Evolutionary conservation across 805 yeast genomes (phyloP), one percentile per base, ranked within the genome.

Genomic region (Saccharomycodes ludwigii): DNA sequence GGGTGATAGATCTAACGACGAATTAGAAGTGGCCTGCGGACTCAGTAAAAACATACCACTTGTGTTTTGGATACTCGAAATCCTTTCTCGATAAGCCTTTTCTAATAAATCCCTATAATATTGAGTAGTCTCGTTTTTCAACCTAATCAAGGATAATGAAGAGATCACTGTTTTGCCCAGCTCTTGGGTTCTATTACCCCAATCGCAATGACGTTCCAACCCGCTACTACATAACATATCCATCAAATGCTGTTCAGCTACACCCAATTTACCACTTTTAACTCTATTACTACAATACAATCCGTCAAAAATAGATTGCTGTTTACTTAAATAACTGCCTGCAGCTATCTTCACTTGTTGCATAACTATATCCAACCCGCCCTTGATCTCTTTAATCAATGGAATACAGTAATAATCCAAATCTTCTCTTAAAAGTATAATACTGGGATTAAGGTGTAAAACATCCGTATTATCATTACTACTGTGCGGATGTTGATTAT

Each of bases 201-300:
- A 91, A 11, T 54, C 44, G 19, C 80, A 83, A 14, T 63, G 62
- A 9, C 67, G 56, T 3, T 61, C 54, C 41, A 85, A 82, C 1
- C 98, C 98, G 0, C 94, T 77, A 0, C 88, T 67, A 46, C 95
- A 85, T 33, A 91, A 66, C 98, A 91, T 91, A 40, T 85, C 96
- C 59, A 83, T 69, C 28, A 91, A 65, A 54, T 88, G 97, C 54
- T 81, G 88, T 54, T 91, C 98, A 1, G 98, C 97, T 11, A 94
- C 77, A 6, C 85, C 86, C 38, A 80, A 54, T 21, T 60, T 61
- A 42, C 35, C 46, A 34, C 32, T 39, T 39, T 39, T 55, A 40
- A 41, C 48, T 42, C 46, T 55, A 35, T 54, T 55, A 31, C 47
- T 51, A 20, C 57, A 51, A 26, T 56, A 56, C 35, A 86, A 66